Percentiles rank a stretch among this genome's conserved stretches.
These are phyloP conservation scores for Paxillus rubicundulus DNA, from an alignment of 768 basidiomycete species.

Conservation along the genomic window DNA sequence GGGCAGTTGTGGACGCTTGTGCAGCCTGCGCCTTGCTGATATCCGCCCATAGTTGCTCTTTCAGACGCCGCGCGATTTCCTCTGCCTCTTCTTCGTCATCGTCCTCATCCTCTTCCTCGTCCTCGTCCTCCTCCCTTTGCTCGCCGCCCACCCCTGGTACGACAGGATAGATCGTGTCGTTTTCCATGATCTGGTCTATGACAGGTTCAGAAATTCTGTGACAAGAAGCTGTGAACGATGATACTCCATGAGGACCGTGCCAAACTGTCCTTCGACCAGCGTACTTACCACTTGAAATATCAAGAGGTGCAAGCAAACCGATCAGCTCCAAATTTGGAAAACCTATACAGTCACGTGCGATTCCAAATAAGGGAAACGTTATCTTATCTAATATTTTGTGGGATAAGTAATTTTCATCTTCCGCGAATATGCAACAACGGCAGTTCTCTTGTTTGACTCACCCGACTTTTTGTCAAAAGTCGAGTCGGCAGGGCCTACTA, in stretches of 20 bases:
- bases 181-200: constrained; percentile 4
- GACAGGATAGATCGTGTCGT: neutral
- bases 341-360: constrained; percentile 14
- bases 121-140: constrained; percentile 29
- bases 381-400: constrained; percentile 3
- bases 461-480: neutral
- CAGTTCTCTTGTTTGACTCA: constrained; percentile 1
- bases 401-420: constrained; percentile 6
- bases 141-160: neutral
- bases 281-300: constrained; percentile 10
- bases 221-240: constrained; percentile 3
- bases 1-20: constrained; percentile 25
- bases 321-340: constrained; percentile 8
- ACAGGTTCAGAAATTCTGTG: constrained; percentile 13
- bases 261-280: constrained; percentile 1
- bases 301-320: neutral
- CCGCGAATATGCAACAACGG: constrained; percentile 21
- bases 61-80: constrained; percentile 68
- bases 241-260: constrained; percentile 5
- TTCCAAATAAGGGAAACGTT: too few species aligned
- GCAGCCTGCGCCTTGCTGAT: constrained; percentile 62
- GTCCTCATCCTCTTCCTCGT: constrained; percentile 54
- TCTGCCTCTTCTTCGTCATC: constrained; percentile 58
- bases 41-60: constrained; percentile 78
- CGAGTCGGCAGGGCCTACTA: neutral